These are phyloP conservation scores for Graphilbum fragrans DNA, from an alignment of 2,329 filamentous ascomycete genomes.

Conservation along the genomic window DNA sequence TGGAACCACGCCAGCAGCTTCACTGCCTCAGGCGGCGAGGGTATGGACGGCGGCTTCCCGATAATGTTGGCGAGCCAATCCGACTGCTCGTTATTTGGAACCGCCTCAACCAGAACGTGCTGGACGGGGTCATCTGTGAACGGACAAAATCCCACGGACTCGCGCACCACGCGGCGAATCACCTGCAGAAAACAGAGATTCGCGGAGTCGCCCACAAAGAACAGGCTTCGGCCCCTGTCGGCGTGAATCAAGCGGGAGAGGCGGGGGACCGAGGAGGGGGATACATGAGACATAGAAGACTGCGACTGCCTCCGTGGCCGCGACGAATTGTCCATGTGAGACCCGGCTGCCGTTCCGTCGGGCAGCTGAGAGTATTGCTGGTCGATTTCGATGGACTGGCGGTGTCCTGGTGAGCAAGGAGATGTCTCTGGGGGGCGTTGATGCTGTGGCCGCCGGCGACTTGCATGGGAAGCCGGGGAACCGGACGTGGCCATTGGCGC, in stretches of 20 bases:
- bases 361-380: too few relatives aligned
- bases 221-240: constrained; percentile 17
- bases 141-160: constrained; percentile 17
- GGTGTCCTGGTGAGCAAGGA: not conserved
- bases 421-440: too few relatives aligned
- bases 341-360: too few relatives aligned
- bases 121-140: constrained; percentile 22
- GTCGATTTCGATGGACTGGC: not conserved
- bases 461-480: not conserved
- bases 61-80: constrained; percentile 14
- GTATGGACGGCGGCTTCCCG: constrained; percentile 10
- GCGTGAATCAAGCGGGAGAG: constrained; percentile 20
- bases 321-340: too few relatives aligned
- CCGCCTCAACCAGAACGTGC: constrained; percentile 20
- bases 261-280: constrained; percentile 10
- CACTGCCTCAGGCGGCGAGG: constrained; percentile 13
- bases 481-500: not conserved
- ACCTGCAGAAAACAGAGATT: constrained; percentile 21
- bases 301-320: too few relatives aligned
- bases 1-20: constrained; percentile 20
- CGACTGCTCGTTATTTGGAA: constrained; percentile 15
- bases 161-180: constrained; percentile 19
- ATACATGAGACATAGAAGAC: not conserved
- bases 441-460: too few relatives aligned
- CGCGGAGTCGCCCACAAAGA: constrained; percentile 24